A percentile compares a stretch with the other conserved stretches of the same genome.
phyloP scores from a whole-genome alignment of 164 flowering plant species.

The Aristolochia contorta region DNA sequence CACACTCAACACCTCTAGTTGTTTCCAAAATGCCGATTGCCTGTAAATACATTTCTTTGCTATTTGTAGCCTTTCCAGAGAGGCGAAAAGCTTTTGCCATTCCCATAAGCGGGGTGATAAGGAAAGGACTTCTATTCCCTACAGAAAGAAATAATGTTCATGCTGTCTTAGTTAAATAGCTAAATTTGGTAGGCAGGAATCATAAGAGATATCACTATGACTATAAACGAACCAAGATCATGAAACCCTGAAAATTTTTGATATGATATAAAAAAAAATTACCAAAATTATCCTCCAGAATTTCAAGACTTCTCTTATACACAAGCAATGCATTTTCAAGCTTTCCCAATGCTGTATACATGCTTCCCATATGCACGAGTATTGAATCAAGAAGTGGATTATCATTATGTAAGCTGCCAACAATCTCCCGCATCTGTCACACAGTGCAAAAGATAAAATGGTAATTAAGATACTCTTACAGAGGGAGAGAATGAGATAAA shows the following conservation, averaged over 20 bases:
- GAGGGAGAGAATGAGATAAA: neutral
- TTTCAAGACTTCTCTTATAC: slow-evolving; percentile 44
- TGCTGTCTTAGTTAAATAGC: neutral
- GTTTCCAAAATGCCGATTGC: slow-evolving; percentile 52
- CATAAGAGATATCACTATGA: neutral
- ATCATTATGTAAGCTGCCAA: slow-evolving; percentile 35
- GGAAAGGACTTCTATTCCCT: slow-evolving; percentile 53
- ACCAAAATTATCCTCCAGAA: slow-evolving; percentile 62
- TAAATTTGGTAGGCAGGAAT: neutral
- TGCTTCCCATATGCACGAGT: slow-evolving; percentile 82
- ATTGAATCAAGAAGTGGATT: slow-evolving; percentile 62
- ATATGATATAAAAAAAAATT: slow-evolving; percentile 10
- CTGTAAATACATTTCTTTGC: slow-evolving; percentile 43
- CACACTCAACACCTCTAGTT: slow-evolving; percentile 48
- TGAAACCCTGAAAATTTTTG: neutral
- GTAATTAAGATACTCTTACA: neutral
- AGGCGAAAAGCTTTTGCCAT: slow-evolving; percentile 57
- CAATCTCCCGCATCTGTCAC: slow-evolving; percentile 40
- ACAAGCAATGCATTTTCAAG: slow-evolving; percentile 41
- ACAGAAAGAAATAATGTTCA: slow-evolving; percentile 9
- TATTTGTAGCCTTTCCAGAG: slow-evolving; percentile 43
- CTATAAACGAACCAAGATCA: no score
- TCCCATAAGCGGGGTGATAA: slow-evolving; percentile 62
- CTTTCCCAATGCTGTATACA: slow-evolving; percentile 60
- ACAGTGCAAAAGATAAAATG: neutral